These are phyloP conservation scores for Sphagnum fallax DNA, from an alignment of 228 moss, liverwort and hornwort species.

Conservation along the genomic window DNA sequence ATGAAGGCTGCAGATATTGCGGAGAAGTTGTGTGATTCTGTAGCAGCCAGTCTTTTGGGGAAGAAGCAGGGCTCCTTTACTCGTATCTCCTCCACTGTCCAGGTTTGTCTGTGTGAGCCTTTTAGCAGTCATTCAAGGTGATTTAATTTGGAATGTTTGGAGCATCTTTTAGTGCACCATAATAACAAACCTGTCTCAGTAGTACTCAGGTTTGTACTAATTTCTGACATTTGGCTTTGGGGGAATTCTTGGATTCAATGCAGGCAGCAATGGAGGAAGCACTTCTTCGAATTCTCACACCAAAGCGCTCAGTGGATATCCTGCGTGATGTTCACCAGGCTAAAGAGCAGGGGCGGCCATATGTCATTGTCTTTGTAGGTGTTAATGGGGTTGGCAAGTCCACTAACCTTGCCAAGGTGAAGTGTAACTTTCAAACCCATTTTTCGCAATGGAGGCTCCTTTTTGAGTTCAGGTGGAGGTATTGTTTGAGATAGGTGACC, in stretches of 20 bases:
- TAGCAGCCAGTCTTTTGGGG: constrained; percentile 87
- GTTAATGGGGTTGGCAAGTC: constrained; percentile 99
- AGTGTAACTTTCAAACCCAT: background rate
- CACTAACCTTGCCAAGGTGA: constrained; percentile 89
- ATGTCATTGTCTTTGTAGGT: constrained; percentile 91
- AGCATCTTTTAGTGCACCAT: no score
- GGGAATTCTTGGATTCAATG: background rate
- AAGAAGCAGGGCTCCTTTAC: constrained; percentile 98
- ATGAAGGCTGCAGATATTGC: constrained; percentile 85
- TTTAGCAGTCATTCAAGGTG: background rate
- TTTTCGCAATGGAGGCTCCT: background rate
- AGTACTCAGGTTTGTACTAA: background rate
- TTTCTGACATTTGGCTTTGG: background rate
- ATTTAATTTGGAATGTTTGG: background rate
- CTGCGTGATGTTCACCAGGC: constrained; percentile 86
- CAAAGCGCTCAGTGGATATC: constrained; percentile 95
- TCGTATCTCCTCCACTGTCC: constrained; percentile 83
- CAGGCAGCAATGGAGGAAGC: constrained; percentile 97
- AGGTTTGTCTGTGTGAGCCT: constrained; percentile 21
- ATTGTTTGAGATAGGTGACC: no score
- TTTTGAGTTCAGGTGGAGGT: no score
- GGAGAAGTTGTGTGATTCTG: constrained; percentile 97
- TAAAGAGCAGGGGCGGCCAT: constrained; percentile 84
- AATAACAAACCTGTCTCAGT: background rate
- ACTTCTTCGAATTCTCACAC: constrained; percentile 76